These are phyloP conservation scores for Trebouxia sp. DNA, from an alignment of 139 green algal genomes.

Conservation along the genomic window DNA sequence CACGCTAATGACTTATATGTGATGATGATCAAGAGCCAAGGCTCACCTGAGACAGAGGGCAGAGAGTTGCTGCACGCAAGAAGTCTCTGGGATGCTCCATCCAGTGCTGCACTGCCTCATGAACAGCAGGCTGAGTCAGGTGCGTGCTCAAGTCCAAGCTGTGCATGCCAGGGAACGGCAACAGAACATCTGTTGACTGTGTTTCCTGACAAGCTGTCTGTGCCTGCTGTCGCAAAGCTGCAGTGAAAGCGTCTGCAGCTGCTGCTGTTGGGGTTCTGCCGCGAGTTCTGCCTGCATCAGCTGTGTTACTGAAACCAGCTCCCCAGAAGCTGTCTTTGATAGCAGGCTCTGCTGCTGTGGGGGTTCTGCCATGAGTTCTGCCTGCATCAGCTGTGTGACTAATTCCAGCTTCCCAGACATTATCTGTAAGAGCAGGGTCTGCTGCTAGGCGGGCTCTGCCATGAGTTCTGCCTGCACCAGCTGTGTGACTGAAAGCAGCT, in stretches of 20 bases:
- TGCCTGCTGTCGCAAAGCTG: background rate
- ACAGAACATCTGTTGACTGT: background rate
- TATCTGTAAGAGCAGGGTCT: too few species aligned
- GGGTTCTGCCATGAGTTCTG: too few species aligned
- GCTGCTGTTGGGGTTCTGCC: background rate
- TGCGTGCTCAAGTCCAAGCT: background rate
- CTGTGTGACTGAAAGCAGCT: too few species aligned
- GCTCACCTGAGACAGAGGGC: background rate
- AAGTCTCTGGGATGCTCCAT: background rate
- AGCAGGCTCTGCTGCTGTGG: too few species aligned
- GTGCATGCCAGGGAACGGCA: constrained; percentile 10
- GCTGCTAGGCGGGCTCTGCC: too few species aligned
- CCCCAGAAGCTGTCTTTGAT: too few species aligned
- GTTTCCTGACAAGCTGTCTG: background rate
- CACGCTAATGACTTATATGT: too few species aligned
- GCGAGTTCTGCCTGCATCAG: background rate
- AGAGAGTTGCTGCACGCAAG: background rate
- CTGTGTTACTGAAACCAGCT: background rate
- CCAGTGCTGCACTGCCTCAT: background rate
- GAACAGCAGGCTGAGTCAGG: background rate
- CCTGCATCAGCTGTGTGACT: background rate
- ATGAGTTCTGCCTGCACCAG: too few species aligned
- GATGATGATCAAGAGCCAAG: too few species aligned
- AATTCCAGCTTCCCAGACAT: too few species aligned
- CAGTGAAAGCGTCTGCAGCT: background rate